Base-by-base conservation (phyloP, 2,329 filamentous ascomycete genomes). In the Epichloe baconii region DNA sequence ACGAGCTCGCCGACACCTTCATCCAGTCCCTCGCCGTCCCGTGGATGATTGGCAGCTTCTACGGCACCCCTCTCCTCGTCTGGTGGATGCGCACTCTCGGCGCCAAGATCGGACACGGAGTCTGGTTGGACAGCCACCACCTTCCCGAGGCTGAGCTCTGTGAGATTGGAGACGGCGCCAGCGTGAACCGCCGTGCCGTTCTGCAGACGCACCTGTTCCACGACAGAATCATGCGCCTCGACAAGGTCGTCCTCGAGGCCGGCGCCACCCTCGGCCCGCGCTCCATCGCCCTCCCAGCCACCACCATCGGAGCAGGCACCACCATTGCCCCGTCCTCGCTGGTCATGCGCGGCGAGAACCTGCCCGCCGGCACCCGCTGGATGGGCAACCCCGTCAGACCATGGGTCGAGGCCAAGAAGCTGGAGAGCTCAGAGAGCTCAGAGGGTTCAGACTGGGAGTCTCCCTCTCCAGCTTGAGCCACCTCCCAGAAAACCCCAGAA, bases 1-100 rank as follows among this genome's bases (percentile, higher is more conserved):
- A 59, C 44, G 57, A 81, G 52, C 67, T 86, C 43, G 85, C 82
- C 15, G 77, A 80, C 58, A 63, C 66, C 31, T 82, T 86, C 59
- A 67, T 86, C 44, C 72, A 77, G 47, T 52, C 52, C 8, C 44
- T 59, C 8, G 56, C 54, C 10, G 49, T 57, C 1, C 57, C 57
- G 4, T 55, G 54, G 46, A 44, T 58, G 42, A 53, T 54, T 2
- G 41, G 40, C 14, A 38, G 44, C 21, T 52, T 52, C 48, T 57
- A 58, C 49, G 57, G 57, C 52, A 59, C 57, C 3, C 56, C 57
- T 0, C 21, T 59, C 2, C 53, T 59, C 11, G 45, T 43, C 31
- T 48, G 51, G 44, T 58, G 55, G 52, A 48, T 59, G 52, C 53
- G 55, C 21, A 46, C 55, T 0, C 51, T 59, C 2, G 57, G 57